These are phyloP conservation scores for Teratosphaeria zuluensis DNA, from an alignment of 2,329 filamentous ascomycete genomes.

Conservation along the genomic window DNA sequence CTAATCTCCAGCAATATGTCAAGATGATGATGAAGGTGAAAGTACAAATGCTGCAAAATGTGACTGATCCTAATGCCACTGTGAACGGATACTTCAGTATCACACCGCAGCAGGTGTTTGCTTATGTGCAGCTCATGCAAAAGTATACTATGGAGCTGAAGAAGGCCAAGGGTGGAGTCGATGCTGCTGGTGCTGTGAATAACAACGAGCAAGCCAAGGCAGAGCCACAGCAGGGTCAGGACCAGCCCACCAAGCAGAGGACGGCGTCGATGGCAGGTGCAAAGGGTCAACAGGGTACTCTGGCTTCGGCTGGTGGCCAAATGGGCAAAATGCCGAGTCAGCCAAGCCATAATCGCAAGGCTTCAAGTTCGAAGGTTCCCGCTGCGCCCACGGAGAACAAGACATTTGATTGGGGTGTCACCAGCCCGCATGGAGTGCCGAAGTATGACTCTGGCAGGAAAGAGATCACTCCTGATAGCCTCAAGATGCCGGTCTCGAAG, in stretches of 20 bases:
- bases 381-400: slow-evolving; percentile 25
- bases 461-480: slow-evolving; percentile 45
- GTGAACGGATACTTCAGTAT: slow-evolving; percentile 22
- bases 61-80: slow-evolving; percentile 12
- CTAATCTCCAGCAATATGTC: slow-evolving; percentile 15
- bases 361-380: slow-evolving; percentile 18
- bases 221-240: slow-evolving; percentile 6
- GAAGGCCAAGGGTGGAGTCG: slow-evolving; percentile 11
- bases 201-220: slow-evolving; percentile 6
- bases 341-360: slow-evolving; percentile 15
- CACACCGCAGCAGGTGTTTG: slow-evolving; percentile 13
- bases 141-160: slow-evolving; percentile 20
- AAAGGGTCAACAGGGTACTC: slow-evolving; percentile 1
- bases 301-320: not conserved
- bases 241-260: slow-evolving; percentile 3
- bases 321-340: slow-evolving; percentile 14
- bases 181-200: slow-evolving; percentile 5
- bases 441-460: slow-evolving; percentile 42
- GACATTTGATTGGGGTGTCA: slow-evolving; percentile 22
- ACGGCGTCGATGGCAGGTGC: not conserved
- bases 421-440: slow-evolving; percentile 45
- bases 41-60: slow-evolving; percentile 19
- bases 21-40: slow-evolving; percentile 17
- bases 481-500: slow-evolving; percentile 50
- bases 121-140: slow-evolving; percentile 14